Percentiles rank a stretch among this genome's conserved stretches.
Evolutionary conservation across 2,329 filamentous ascomycete genomes (phyloP).

Genomic region (Aspergillus flavus): DNA sequence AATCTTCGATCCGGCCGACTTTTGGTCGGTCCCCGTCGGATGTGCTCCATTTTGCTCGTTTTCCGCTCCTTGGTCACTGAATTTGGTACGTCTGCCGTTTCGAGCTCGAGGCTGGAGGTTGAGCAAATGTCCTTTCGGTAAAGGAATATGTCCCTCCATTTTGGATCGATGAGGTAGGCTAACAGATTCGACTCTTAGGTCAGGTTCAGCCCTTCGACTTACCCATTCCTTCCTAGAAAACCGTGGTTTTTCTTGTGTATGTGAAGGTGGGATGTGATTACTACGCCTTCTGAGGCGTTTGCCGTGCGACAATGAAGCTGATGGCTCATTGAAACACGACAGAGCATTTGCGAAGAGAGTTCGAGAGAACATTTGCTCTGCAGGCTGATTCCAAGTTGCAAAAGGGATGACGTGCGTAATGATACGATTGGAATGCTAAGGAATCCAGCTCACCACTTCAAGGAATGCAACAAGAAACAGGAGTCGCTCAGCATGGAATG

Average conservation of each 20-base stretch:
- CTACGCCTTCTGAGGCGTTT: slow-evolving; percentile 3
- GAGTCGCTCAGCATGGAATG: slow-evolving; percentile 19
- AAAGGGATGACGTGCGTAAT: slow-evolving; percentile 18
- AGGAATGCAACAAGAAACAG: slow-evolving; percentile 23
- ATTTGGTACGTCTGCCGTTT: slow-evolving; percentile 11
- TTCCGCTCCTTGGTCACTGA: slow-evolving; percentile 23
- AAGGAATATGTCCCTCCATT: slow-evolving; percentile 32
- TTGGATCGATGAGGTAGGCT: slow-evolving; percentile 15
- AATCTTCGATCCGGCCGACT: slow-evolving; percentile 10
- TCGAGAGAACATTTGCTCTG: slow-evolving; percentile 1
- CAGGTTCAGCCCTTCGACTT: slow-evolving; percentile 17
- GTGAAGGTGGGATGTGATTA: neutral
- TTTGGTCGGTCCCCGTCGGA: neutral
- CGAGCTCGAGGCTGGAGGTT: slow-evolving; percentile 31
- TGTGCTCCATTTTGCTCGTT: slow-evolving; percentile 1
- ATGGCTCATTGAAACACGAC: slow-evolving; percentile 8
- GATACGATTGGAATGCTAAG: slow-evolving; percentile 24
- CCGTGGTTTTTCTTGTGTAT: neutral
- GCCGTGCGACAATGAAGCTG: neutral
- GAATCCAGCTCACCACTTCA: slow-evolving; percentile 16
- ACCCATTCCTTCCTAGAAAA: slow-evolving; percentile 16
- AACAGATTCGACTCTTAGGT: slow-evolving; percentile 19
- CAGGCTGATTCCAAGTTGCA: slow-evolving; percentile 1
- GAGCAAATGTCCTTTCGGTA: slow-evolving; percentile 33
- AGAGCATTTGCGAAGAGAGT: slow-evolving; percentile 5